These are phyloP conservation scores for Chaetomium strumarium DNA, from an alignment of 2,329 filamentous ascomycete species.

Conservation along the genomic window DNA sequence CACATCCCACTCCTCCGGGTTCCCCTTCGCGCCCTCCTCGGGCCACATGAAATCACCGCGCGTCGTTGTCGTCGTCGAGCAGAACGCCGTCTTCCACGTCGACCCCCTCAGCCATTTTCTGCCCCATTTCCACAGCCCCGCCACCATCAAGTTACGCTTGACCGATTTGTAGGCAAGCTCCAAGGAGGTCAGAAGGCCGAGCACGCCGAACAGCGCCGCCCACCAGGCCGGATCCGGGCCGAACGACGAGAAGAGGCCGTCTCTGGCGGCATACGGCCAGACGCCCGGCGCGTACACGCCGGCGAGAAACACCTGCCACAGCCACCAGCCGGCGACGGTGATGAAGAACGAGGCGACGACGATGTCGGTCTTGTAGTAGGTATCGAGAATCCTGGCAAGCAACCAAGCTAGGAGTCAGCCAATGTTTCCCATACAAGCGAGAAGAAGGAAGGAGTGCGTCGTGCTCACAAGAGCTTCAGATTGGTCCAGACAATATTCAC, in stretches of 20 bases:
- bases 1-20: conserved; percentile 46
- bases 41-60: conserved; percentile 2
- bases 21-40: conserved; percentile 22
- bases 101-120: conserved; percentile 21
- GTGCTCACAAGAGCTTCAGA: conserved; percentile 63
- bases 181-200: conserved; percentile 54
- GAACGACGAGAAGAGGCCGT: conserved; percentile 60
- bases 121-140: conserved; percentile 40
- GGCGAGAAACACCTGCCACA: conserved; percentile 70
- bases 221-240: conserved; percentile 70
- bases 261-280: conserved; percentile 60
- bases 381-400: conserved; percentile 61
- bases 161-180: conserved; percentile 55
- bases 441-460: background rate
- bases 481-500: conserved; percentile 67
- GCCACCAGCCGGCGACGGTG: conserved; percentile 60
- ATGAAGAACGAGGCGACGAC: conserved; percentile 53
- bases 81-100: conserved; percentile 15
- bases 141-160: conserved; percentile 41
- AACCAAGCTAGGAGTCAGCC: too few species aligned
- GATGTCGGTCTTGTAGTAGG: conserved; percentile 66
- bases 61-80: conserved; percentile 14
- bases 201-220: conserved; percentile 59
- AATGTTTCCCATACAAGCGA: background rate
- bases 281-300: conserved; percentile 49